A percentile compares a stretch with the other conserved stretches of the same genome.
Conservation (phyloP, 1,284 basidiomycete genomes). For the Neolentinus lepideus region DNA sequence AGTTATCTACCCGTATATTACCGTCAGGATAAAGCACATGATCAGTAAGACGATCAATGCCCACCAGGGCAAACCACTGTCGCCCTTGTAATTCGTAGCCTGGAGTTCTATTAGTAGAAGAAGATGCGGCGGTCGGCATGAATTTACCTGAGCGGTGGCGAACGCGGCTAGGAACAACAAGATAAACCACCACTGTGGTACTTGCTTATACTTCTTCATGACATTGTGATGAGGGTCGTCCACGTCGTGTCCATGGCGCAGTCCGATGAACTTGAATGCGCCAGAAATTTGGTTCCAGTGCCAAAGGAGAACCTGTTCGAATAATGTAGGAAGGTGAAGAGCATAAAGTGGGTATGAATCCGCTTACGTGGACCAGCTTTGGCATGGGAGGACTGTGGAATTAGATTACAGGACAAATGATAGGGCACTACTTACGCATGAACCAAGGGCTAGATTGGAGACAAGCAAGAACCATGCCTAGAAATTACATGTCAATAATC, state of each 20-base stretch:
- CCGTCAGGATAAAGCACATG: conserved; percentile 35
- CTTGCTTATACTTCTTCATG: conserved; percentile 52
- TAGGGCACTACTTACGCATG: conserved; percentile 12
- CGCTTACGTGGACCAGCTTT: background rate
- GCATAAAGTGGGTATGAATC: background rate
- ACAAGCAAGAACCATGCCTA: conserved; percentile 16
- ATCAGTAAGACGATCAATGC: conserved; percentile 34
- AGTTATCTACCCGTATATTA: conserved; percentile 25
- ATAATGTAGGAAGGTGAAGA: conserved; percentile 6
- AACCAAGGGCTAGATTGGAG: conserved; percentile 19
- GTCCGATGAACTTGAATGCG: conserved; percentile 30
- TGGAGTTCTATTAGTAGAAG: background rate
- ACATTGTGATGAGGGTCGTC: conserved; percentile 39
- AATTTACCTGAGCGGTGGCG: conserved; percentile 34
- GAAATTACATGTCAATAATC: too few relatives aligned
- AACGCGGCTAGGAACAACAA: conserved; percentile 32
- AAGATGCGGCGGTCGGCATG: background rate
- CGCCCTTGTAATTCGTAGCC: conserved; percentile 37
- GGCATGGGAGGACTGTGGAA: background rate
- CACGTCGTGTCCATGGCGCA: conserved; percentile 14
- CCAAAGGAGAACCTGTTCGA: conserved; percentile 39
- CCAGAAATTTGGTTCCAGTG: conserved; percentile 39
- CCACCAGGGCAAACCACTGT: conserved; percentile 45
- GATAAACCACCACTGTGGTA: conserved; percentile 53
- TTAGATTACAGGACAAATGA: background rate